Percentiles rank a stretch among this genome's conserved stretches.
These are phyloP conservation scores for Litsea cubeba DNA, from an alignment of 164 flowering plant genomes.

Conservation along the genomic window DNA sequence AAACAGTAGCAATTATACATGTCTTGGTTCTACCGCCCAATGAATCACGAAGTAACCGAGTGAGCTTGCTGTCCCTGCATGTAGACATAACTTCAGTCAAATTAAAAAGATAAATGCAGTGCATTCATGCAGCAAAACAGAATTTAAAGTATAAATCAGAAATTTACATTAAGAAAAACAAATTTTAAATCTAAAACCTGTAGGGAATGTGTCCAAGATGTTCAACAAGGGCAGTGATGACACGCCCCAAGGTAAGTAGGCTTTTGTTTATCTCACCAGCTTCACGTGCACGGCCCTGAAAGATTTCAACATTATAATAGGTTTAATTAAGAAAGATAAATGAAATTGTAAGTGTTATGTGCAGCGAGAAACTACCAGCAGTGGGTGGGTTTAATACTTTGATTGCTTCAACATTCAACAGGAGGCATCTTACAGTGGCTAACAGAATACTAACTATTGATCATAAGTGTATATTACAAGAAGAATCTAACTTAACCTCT, in stretches of 20 bases:
- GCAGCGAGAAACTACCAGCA: background rate
- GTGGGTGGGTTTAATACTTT: background rate
- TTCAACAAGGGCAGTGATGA: slow-evolving; percentile 92
- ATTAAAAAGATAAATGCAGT: background rate
- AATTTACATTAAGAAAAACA: background rate
- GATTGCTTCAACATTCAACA: background rate
- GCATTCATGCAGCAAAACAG: background rate
- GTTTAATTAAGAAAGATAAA: background rate
- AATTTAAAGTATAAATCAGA: background rate
- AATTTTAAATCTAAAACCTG: slow-evolving; percentile 41
- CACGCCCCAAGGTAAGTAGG: slow-evolving; percentile 88
- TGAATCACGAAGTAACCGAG: slow-evolving; percentile 91
- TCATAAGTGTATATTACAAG: background rate
- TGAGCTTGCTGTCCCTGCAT: slow-evolving; percentile 93
- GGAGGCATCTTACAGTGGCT: background rate
- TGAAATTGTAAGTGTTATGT: background rate
- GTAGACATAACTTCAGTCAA: slow-evolving; percentile 5
- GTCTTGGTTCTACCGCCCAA: slow-evolving; percentile 98
- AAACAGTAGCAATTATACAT: slow-evolving; percentile 97
- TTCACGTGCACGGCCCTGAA: slow-evolving; percentile 96
- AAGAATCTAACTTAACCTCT: slow-evolving; percentile 46
- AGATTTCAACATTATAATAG: background rate
- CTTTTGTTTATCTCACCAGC: slow-evolving; percentile 99
- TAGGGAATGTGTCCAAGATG: slow-evolving; percentile 94
- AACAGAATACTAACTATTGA: background rate